Evolutionary conservation across 371 early-diverging fungal genomes (phyloP), one percentile per base, ranked within the genome.

Genomic region (Rhizopus delemar): DNA sequence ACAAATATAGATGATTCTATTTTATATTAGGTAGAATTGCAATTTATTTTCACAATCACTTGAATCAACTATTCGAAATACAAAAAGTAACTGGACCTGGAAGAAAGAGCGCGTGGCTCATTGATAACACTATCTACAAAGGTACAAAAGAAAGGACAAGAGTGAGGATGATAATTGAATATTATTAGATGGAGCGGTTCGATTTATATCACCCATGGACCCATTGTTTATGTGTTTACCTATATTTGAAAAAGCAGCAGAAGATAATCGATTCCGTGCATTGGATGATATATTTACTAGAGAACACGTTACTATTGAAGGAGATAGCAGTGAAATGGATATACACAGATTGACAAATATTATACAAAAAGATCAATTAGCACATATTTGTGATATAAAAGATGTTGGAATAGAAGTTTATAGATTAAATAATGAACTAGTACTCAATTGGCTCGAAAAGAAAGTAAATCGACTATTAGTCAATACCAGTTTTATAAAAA

Each of bases 211-310:
- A 45, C 51, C 35, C 12, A 28, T 70, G 34, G 70, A 70, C 52
- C 63, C 67, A 11, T 60, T 70, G 11, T 67, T 70, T 41, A 51
- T 70, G 41, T 63, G 64, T 8, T 32, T 70, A 8, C 67, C 70
- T 36, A 50, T 70, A 34, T 36, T 70, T 32, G 54, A 66, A 13
- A 15, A 35, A 36, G 52, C 28, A 3, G 50, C 49, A 43, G 31
- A 32, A 15, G 7, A 46, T 2, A 38, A 39, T 2, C 57, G 54
- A 22, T 70, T 57, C 48, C 52, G 54, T 51, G 41, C 56, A 5
- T 38, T 70, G 8, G 70, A 70, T 28, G 63, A 60, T 49, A 63
- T 70, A 2, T 63, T 70, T 39, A 66, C 63, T 12, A 53, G 60
- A 46, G 64, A 70, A 5, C 45, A 66, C 59, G 56, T 59, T 2